A percentile compares a stretch with the other conserved stretches of the same genome.
Evolutionary conservation across 345 rosid species (phyloP).

Genomic region (Noccaea bulbosa): DNA sequence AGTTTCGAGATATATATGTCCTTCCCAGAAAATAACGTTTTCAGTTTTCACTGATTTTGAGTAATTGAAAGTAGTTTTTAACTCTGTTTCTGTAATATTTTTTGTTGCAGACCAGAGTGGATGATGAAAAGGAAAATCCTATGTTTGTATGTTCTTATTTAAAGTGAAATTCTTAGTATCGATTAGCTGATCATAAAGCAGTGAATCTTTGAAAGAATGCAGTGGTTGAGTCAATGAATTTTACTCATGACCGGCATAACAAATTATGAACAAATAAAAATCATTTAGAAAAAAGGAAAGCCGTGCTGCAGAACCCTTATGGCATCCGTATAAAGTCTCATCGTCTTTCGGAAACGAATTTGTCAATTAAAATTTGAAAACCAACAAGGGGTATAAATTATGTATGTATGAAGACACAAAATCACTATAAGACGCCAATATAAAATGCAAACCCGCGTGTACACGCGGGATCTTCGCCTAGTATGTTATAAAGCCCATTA

Average conservation of each 20-base stretch:
- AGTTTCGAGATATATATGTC: no score
- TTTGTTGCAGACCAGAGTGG: conserved; percentile 5
- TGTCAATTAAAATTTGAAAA: conserved; percentile 45
- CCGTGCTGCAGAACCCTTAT: conserved; percentile 62
- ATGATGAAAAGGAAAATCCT: neutral
- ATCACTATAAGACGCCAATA: no score
- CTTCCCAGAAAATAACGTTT: no score
- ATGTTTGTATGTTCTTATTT: neutral
- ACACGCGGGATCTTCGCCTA: no score
- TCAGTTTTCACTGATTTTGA: no score
- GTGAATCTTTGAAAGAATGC: conserved; percentile 8
- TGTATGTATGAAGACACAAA: no score
- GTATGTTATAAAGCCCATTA: neutral
- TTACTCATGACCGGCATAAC: neutral
- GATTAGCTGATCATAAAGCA: neutral
- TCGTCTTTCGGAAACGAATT: conserved; percentile 76
- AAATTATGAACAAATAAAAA: conserved; percentile 26
- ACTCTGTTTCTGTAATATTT: conserved; percentile 14
- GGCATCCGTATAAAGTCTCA: conserved; percentile 80
- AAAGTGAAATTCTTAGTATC: neutral
- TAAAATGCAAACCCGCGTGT: no score
- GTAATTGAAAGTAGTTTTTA: no score
- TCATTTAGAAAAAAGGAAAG: conserved; percentile 70
- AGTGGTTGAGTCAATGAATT: neutral
- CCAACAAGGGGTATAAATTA: no score